A percentile compares a stretch with the other conserved stretches of the same genome.
Conservation (phyloP, 495 filamentous ascomycete genomes). For the Lasiosphaeria ovina region DNA sequence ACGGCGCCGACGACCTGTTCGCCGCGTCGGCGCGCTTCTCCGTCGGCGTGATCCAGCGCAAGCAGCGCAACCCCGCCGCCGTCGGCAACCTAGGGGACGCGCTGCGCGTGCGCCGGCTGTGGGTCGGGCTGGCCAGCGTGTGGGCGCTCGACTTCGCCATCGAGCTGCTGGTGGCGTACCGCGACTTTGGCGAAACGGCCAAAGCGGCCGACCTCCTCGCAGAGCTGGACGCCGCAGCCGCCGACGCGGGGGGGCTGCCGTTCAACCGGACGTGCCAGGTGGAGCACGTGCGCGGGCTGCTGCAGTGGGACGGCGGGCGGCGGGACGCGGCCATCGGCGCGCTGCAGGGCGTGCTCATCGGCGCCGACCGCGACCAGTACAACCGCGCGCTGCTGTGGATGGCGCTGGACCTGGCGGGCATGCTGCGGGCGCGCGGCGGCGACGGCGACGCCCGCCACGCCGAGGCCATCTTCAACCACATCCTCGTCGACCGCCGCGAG, state of each 20-base stretch:
- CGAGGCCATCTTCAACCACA: constrained; percentile 4
- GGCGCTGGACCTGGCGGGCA: constrained; percentile 9
- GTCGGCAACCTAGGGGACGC: constrained; percentile 4
- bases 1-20: constrained; percentile 4
- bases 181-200: background rate
- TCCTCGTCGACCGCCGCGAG: background rate
- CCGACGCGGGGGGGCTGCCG: background rate
- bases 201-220: background rate
- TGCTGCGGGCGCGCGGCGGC: constrained; percentile 4
- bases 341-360: constrained; percentile 5
- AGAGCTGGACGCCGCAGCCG: constrained; percentile 2
- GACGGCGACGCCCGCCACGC: constrained; percentile 7
- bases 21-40: constrained; percentile 2
- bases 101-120: background rate
- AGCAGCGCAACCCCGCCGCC: background rate
- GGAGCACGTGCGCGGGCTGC: constrained; percentile 2
- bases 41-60: constrained; percentile 4
- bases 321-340: constrained; percentile 10
- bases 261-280: constrained; percentile 15
- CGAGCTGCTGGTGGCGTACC: constrained; percentile 6
- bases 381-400: constrained; percentile 14
- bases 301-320: constrained; percentile 4
- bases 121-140: background rate
- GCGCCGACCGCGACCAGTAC: constrained; percentile 4
- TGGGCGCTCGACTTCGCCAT: constrained; percentile 8